Conservation (phyloP, 257 asterid genomes). For the Solanum sparsipilum region DNA sequence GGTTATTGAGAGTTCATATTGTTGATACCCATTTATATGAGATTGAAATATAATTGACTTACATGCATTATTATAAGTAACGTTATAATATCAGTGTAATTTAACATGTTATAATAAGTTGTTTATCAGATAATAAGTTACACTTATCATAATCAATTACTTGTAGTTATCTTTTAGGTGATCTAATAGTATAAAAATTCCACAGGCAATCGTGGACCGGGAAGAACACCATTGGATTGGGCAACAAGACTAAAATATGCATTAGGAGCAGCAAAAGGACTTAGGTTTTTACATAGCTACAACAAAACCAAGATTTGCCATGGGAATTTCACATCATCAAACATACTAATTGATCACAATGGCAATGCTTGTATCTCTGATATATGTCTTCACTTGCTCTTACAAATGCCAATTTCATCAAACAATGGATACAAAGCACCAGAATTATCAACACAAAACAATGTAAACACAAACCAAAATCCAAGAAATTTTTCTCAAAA, state of each 20-base stretch:
- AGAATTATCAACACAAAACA: not conserved
- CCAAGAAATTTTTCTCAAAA: constrained; percentile 8
- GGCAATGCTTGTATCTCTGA: constrained; percentile 29
- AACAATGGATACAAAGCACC: constrained; percentile 21
- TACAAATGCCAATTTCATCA: constrained; percentile 6
- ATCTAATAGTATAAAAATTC: not conserved
- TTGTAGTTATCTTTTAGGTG: not conserved
- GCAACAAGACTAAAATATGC: constrained; percentile 21
- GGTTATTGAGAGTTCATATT: not conserved
- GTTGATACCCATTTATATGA: not conserved
- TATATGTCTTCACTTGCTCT: constrained; percentile 10
- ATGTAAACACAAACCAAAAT: not conserved
- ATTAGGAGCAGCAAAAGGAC: constrained; percentile 26
- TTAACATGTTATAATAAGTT: not conserved
- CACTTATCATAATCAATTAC: not conserved
- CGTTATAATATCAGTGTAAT: not conserved
- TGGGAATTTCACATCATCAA: constrained; percentile 27
- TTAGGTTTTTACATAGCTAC: constrained; percentile 17
- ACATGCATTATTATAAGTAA: not conserved
- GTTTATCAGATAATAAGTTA: not conserved
- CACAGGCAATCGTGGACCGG: constrained; percentile 24
- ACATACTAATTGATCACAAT: constrained; percentile 15
- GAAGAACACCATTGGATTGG: constrained; percentile 39
- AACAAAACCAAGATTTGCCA: constrained; percentile 21
- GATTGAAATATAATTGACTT: not conserved